Evolutionary conservation across 352 stramenopile species (phyloP).

Genomic region (Pythium insidiosum): DNA sequence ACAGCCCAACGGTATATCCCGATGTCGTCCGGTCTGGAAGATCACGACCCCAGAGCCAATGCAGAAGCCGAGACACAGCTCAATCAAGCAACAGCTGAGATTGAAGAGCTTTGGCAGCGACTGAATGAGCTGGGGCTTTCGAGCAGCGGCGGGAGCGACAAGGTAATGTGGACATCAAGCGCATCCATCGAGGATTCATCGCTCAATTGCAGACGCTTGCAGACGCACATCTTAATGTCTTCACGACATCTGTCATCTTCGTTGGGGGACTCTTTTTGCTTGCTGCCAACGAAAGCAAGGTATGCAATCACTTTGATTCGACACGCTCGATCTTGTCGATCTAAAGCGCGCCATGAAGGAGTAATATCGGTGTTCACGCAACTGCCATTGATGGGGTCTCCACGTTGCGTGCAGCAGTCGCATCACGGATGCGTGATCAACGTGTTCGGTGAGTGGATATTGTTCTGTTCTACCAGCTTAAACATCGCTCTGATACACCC

Average conservation of each 20-base stretch:
- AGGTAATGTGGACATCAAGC: too few relatives aligned
- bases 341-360: too few relatives aligned
- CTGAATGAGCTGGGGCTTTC: constrained; percentile 74
- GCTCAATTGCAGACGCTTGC: too few relatives aligned
- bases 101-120: constrained; percentile 79
- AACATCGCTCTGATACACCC: neutral
- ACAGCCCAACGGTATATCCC: constrained; percentile 17
- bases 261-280: constrained; percentile 77
- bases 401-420: constrained; percentile 66
- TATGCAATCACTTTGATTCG: constrained; percentile 7
- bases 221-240: constrained; percentile 61
- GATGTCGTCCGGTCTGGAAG: constrained; percentile 18
- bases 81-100: constrained; percentile 63
- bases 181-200: too few relatives aligned
- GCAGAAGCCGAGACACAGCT: constrained; percentile 46
- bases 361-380: constrained; percentile 49
- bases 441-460: constrained; percentile 31
- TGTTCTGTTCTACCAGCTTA: neutral
- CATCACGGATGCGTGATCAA: constrained; percentile 79
- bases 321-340: too few relatives aligned
- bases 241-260: constrained; percentile 76
- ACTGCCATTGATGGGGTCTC: constrained; percentile 68
- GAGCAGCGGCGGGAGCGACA: constrained; percentile 36
- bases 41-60: constrained; percentile 23
- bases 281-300: constrained; percentile 64